Percentiles rank a stretch among this genome's conserved stretches.
Conservation (phyloP, 345 rosid genomes). For the Carallia pectinifolia region DNA sequence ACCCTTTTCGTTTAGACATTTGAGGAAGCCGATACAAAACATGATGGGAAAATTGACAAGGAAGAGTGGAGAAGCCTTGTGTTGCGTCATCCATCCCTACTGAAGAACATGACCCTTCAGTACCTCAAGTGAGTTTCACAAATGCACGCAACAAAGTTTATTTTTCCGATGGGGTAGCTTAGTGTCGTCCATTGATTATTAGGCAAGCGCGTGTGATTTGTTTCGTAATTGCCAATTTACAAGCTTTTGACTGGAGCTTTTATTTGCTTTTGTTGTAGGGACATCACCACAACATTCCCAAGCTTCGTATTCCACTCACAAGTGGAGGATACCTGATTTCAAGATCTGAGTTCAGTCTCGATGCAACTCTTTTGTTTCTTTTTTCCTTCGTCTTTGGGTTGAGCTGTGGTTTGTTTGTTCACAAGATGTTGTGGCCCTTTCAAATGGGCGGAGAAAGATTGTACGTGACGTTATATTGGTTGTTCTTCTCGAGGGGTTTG, state of each 20-base stretch:
- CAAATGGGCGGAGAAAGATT: neutral
- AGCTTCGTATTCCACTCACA: conserved; percentile 98
- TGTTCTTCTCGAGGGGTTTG: no score
- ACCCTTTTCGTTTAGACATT: conserved; percentile 47
- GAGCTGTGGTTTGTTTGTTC: conserved; percentile 16
- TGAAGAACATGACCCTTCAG: conserved; percentile 94
- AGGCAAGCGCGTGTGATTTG: neutral
- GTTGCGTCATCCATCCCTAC: conserved; percentile 67
- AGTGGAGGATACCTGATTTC: conserved; percentile 74
- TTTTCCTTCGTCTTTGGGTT: neutral
- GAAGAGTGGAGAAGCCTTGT: conserved; percentile 85
- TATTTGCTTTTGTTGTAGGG: conserved; percentile 48
- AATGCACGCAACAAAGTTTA: neutral
- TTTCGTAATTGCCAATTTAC: neutral
- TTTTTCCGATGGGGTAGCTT: neutral
- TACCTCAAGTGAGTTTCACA: conserved; percentile 78
- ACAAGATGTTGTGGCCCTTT: conserved; percentile 10
- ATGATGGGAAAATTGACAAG: conserved; percentile 74
- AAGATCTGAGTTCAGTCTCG: neutral
- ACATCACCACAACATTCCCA: conserved; percentile 91
- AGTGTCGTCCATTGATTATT: neutral
- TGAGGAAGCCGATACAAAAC: conserved; percentile 75
- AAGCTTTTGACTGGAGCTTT: neutral
- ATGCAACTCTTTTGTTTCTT: neutral
- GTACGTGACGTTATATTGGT: no score